Conservation (phyloP, 495 filamentous ascomycete species). For the Trichoderma orchidacearum region DNA sequence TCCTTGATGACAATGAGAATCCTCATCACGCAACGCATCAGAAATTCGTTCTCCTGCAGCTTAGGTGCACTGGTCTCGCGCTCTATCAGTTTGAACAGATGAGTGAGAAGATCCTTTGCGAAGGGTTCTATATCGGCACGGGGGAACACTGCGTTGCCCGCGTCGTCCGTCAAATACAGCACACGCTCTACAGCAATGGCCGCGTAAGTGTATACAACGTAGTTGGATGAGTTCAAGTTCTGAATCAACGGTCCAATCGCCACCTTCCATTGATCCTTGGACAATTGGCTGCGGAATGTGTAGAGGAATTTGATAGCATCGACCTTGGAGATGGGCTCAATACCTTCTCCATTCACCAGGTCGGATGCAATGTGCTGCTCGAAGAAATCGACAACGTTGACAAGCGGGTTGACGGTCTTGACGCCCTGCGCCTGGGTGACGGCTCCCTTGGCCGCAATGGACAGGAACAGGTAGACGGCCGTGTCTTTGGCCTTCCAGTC, state of each 20-base stretch:
- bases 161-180: constrained; percentile 61
- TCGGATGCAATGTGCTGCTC: constrained; percentile 77
- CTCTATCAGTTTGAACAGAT: constrained; percentile 85
- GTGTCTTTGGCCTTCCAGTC: constrained; percentile 98
- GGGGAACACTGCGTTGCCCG: constrained; percentile 61
- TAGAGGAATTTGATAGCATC: constrained; percentile 97
- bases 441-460: constrained; percentile 82
- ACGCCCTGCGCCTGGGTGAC: constrained; percentile 78
- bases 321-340: constrained; percentile 81
- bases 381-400: constrained; percentile 88
- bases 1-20: constrained; percentile 88
- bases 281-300: constrained; percentile 79
- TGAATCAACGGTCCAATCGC: constrained; percentile 84
- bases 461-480: constrained; percentile 85
- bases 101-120: constrained; percentile 73
- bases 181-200: constrained; percentile 87
- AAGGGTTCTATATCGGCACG: constrained; percentile 59
- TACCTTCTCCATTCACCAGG: constrained; percentile 47
- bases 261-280: constrained; percentile 72
- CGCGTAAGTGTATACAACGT: constrained; percentile 94
- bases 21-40: constrained; percentile 97
- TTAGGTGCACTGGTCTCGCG: constrained; percentile 71
- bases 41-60: constrained; percentile 95
- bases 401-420: constrained; percentile 66
- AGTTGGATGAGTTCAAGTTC: constrained; percentile 73